phyloP scores from a whole-genome alignment of 2,329 filamentous ascomycete species.

The Cladophialophora immunda region DNA sequence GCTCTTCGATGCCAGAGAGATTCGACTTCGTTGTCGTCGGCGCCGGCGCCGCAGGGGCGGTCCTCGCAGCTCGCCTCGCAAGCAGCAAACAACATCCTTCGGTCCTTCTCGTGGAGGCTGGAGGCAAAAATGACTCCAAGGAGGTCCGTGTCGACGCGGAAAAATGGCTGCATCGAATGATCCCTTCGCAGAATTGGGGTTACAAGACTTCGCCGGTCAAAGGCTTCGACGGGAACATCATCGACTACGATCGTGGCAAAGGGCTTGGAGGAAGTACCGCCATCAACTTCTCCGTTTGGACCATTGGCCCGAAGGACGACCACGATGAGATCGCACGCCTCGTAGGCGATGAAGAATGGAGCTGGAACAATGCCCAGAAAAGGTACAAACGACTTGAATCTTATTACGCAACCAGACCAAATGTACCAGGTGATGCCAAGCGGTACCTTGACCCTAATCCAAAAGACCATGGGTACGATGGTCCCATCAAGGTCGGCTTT shows the following conservation, averaged over 20 bases:
- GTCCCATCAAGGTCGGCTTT: conserved; percentile 60
- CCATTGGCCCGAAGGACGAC: conserved; percentile 65
- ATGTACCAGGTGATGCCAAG: conserved; percentile 48
- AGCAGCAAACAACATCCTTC: conserved; percentile 56
- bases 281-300: conserved; percentile 66
- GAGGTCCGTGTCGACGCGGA: conserved; percentile 62
- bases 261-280: conserved; percentile 62
- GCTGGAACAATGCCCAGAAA: conserved; percentile 62
- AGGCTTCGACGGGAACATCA: conserved; percentile 53
- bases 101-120: conserved; percentile 70
- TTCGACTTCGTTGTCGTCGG: conserved; percentile 35
- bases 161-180: conserved; percentile 62
- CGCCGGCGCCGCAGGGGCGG: conserved; percentile 69
- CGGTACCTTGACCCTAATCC: conserved; percentile 59
- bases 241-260: conserved; percentile 61
- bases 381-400: conserved; percentile 64
- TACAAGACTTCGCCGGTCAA: conserved; percentile 61
- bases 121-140: conserved; percentile 58
- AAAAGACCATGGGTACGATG: conserved; percentile 59
- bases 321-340: conserved; percentile 68
- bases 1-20: conserved; percentile 16
- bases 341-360: conserved; percentile 64
- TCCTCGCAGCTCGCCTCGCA: conserved; percentile 64
- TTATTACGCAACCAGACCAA: conserved; percentile 52
- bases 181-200: conserved; percentile 62